These are phyloP conservation scores for Terana coerulea DNA, from an alignment of 768 basidiomycete genomes.

Conservation along the genomic window DNA sequence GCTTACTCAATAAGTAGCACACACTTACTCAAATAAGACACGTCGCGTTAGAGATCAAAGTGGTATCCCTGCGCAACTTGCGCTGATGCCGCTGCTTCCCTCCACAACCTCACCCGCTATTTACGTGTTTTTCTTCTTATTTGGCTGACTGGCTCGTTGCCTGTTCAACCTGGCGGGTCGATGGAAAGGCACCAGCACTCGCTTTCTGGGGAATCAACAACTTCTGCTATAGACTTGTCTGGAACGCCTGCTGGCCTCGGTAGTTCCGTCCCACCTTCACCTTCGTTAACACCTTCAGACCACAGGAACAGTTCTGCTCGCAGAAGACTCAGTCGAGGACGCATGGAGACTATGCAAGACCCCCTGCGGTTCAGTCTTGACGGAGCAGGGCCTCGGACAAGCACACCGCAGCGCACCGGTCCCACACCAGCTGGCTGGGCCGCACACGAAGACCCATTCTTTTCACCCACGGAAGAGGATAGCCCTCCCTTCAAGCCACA, in stretches of 20 bases:
- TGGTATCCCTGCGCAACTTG: no score
- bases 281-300: conserved; percentile 37
- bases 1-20: no score
- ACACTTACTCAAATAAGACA: no score
- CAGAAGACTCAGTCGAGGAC: conserved; percentile 58
- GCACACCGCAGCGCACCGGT: conserved; percentile 19
- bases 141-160: not conserved
- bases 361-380: conserved; percentile 39
- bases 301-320: conserved; percentile 37
- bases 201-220: conserved; percentile 31
- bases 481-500: conserved; percentile 31
- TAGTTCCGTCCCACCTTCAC: conserved; percentile 45
- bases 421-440: conserved; percentile 19
- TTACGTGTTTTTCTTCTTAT: not conserved
- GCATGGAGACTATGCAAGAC: conserved; percentile 42
- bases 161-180: not conserved
- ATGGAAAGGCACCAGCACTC: conserved; percentile 16
- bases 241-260: conserved; percentile 42
- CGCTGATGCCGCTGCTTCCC: conserved; percentile 1
- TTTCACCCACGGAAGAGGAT: conserved; percentile 36
- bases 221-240: conserved; percentile 55
- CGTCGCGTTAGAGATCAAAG: no score
- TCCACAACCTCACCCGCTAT: not conserved
- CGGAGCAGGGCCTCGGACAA: conserved; percentile 21
- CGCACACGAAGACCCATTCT: conserved; percentile 46